Evolutionary conservation across 2,329 filamentous ascomycete genomes (phyloP).

Genomic region (Fusarium sp.): DNA sequence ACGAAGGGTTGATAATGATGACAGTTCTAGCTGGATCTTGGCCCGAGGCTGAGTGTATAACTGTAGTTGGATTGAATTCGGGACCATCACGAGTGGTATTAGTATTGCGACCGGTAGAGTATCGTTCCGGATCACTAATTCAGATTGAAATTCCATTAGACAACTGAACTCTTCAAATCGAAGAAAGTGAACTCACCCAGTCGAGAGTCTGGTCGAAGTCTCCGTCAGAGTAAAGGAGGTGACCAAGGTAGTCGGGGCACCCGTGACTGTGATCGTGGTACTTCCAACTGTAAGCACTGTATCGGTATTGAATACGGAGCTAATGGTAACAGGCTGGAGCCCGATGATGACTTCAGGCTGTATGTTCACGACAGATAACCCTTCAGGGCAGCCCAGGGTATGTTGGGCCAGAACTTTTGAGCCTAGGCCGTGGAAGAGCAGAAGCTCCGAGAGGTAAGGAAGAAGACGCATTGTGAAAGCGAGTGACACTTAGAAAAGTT

Average conservation of each 20-base stretch:
- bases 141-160: neutral
- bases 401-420: neutral
- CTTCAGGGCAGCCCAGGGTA: slow-evolving; percentile 4
- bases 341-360: slow-evolving; percentile 12
- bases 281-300: slow-evolving; percentile 10
- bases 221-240: slow-evolving; percentile 3
- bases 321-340: slow-evolving; percentile 9
- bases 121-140: neutral
- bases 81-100: neutral
- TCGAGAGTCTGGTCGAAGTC: slow-evolving; percentile 8
- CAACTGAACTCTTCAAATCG: fast-evolving
- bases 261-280: slow-evolving; percentile 5
- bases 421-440: neutral
- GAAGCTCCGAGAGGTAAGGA: neutral
- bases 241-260: slow-evolving; percentile 15
- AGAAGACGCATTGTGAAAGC: slow-evolving; percentile 3
- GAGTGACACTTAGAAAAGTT: neutral
- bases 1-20: no score
- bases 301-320: neutral
- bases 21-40: no score
- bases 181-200: neutral
- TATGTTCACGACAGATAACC: neutral
- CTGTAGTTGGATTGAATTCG: no score
- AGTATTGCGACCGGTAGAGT: neutral
- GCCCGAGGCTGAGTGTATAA: no score